phyloP scores from a whole-genome alignment of 2,329 filamentous ascomycete species.

The Aureobasidium sp. region DNA sequence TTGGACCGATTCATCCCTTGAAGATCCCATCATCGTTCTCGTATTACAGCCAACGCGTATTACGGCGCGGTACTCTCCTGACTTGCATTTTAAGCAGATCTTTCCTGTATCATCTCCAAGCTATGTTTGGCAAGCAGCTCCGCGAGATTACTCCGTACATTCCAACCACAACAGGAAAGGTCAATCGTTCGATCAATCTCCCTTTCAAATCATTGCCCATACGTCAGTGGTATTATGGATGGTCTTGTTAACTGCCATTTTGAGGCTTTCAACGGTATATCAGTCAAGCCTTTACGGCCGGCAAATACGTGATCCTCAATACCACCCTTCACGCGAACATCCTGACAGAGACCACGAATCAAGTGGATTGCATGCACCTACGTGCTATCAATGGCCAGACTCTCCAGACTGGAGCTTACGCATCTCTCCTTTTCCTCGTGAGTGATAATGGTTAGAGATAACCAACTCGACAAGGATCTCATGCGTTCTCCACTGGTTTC shows the following conservation, averaged over 20 bases:
- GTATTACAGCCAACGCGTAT: neutral
- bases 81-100: neutral
- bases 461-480: neutral
- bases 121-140: neutral
- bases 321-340: neutral
- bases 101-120: neutral
- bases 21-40: neutral
- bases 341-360: neutral
- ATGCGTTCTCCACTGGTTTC: neutral
- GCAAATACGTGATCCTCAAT: neutral
- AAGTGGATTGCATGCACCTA: neutral
- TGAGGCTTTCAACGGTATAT: neutral
- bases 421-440: neutral
- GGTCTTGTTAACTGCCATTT: neutral
- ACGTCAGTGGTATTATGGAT: neutral
- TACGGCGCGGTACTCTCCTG: neutral
- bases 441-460: neutral
- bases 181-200: neutral
- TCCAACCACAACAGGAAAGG: neutral
- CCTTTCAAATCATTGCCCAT: neutral
- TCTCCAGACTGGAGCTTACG: neutral
- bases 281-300: neutral
- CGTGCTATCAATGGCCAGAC: neutral
- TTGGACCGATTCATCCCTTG: neutral
- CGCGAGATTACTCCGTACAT: neutral